A percentile compares a stretch with the other conserved stretches of the same genome.
phyloP scores from a whole-genome alignment of 306 rosid species.

The Herpetospermum pedunculosum region DNA sequence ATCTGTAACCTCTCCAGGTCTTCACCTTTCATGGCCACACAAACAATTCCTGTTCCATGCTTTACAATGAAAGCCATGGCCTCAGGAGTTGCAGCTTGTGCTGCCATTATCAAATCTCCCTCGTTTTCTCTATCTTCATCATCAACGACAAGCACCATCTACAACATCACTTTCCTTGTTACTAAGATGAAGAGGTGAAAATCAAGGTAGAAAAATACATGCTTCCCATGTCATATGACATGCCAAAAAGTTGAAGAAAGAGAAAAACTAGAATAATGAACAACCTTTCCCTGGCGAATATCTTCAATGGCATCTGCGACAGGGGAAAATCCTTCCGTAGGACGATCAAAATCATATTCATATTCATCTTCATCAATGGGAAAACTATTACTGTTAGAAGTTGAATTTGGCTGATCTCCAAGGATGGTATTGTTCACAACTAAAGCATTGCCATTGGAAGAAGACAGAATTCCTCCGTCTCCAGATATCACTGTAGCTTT shows the following conservation, averaged over 20 bases:
- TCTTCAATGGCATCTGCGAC: slow-evolving; percentile 76
- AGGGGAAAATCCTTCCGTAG: slow-evolving; percentile 59
- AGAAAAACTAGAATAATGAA: not conserved
- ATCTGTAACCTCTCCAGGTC: slow-evolving; percentile 66
- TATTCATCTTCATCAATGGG: slow-evolving; percentile 29
- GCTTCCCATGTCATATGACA: not conserved
- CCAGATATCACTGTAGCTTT: slow-evolving; percentile 43
- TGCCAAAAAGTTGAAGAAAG: not conserved
- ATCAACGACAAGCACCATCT: slow-evolving; percentile 76
- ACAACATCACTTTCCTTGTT: slow-evolving; percentile 15
- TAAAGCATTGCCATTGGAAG: slow-evolving; percentile 23
- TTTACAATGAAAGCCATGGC: slow-evolving; percentile 89
- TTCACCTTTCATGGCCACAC: slow-evolving; percentile 70
- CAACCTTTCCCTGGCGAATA: slow-evolving; percentile 74
- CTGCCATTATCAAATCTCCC: slow-evolving; percentile 88
- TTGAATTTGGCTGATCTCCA: slow-evolving; percentile 19
- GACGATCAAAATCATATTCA: slow-evolving; percentile 49
- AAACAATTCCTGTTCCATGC: slow-evolving; percentile 79
- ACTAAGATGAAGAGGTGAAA: not conserved
- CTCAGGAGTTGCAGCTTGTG: slow-evolving; percentile 63
- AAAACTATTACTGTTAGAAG: slow-evolving; percentile 23
- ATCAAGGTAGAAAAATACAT: not conserved
- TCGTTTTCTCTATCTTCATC: slow-evolving; percentile 85
- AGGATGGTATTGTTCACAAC: slow-evolving; percentile 4
- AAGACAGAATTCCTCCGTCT: slow-evolving; percentile 39